Conservation (phyloP, 2,329 filamentous ascomycete species). For the Penicillium sp. region DNA sequence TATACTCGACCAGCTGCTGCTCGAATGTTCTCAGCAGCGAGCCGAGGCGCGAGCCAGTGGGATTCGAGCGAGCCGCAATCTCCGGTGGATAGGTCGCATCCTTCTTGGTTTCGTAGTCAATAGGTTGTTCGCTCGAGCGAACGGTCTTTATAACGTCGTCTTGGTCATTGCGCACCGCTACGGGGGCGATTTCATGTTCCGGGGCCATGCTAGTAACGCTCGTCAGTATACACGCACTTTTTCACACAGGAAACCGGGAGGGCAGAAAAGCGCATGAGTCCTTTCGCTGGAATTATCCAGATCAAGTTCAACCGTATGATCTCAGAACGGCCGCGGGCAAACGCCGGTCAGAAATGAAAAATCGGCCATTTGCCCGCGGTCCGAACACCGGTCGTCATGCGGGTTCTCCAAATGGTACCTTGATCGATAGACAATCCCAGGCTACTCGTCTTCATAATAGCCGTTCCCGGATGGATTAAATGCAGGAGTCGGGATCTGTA, state of each 20-base stretch:
- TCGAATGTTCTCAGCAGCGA: conserved; percentile 40
- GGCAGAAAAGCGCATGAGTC: conserved; percentile 41
- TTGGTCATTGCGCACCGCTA: conserved; percentile 30
- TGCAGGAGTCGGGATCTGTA: conserved; percentile 31
- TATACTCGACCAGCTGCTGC: conserved; percentile 44
- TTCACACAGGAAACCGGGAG: background rate
- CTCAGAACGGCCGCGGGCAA: conserved; percentile 39
- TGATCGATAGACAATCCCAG: conserved; percentile 43
- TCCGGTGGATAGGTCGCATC: conserved; percentile 15
- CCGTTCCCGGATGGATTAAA: conserved; percentile 19
- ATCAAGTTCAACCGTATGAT: conserved; percentile 50
- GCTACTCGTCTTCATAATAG: conserved; percentile 43
- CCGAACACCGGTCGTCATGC: conserved; percentile 48
- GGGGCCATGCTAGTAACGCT: conserved; percentile 32
- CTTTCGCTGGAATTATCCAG: conserved; percentile 50
- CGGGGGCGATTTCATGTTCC: conserved; percentile 30
- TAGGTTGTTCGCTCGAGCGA: conserved; percentile 13
- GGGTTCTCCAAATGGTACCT: conserved; percentile 42
- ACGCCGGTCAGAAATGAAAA: background rate
- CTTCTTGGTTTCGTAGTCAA: conserved; percentile 18
- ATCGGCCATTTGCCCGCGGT: conserved; percentile 8
- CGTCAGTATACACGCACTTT: conserved; percentile 22
- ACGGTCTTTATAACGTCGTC: conserved; percentile 14
- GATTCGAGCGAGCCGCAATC: conserved; percentile 16
- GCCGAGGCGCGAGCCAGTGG: conserved; percentile 30